These are phyloP conservation scores for Artomyces pyxidatus DNA, from an alignment of 768 basidiomycete genomes.

Conservation along the genomic window DNA sequence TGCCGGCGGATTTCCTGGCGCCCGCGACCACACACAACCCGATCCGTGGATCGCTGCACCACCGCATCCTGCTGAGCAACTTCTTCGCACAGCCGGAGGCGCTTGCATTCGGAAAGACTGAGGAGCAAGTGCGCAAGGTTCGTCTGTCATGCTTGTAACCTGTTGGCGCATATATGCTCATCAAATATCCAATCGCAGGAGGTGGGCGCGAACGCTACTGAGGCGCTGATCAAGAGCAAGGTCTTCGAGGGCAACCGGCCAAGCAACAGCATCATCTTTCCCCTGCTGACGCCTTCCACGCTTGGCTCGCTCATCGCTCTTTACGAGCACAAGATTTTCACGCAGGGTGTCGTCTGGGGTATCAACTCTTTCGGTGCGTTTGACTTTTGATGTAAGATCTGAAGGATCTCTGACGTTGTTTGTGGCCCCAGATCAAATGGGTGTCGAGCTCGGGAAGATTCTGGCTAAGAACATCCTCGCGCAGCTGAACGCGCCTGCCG, in stretches of 20 bases:
- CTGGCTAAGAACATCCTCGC: slow-evolving; percentile 93
- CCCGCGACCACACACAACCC: slow-evolving; percentile 89
- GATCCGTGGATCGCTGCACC: slow-evolving; percentile 77
- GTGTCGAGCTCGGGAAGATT: slow-evolving; percentile 96
- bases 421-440: slow-evolving; percentile 97
- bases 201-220: slow-evolving; percentile 60
- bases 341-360: slow-evolving; percentile 95
- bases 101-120: slow-evolving; percentile 94
- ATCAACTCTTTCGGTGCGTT: slow-evolving; percentile 92
- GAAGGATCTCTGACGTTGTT: background rate
- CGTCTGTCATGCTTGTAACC: too few species aligned
- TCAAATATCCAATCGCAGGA: slow-evolving; percentile 33
- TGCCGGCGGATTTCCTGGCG: slow-evolving; percentile 89
- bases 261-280: slow-evolving; percentile 95
- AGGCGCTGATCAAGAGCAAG: slow-evolving; percentile 90
- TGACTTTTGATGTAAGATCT: background rate
- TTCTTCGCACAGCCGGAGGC: slow-evolving; percentile 99
- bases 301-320: slow-evolving; percentile 85
- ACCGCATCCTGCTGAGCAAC: slow-evolving; percentile 95
- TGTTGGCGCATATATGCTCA: too few species aligned
- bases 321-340: slow-evolving; percentile 99
- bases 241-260: slow-evolving; percentile 97
- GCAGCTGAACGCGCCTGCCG: slow-evolving; percentile 71
- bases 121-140: slow-evolving; percentile 63
- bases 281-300: slow-evolving; percentile 79